A percentile compares a stretch with the other conserved stretches of the same genome.
Evolutionary conservation across 75 land plant species (phyloP).

Genomic region (Isoetes taiwanensis): DNA sequence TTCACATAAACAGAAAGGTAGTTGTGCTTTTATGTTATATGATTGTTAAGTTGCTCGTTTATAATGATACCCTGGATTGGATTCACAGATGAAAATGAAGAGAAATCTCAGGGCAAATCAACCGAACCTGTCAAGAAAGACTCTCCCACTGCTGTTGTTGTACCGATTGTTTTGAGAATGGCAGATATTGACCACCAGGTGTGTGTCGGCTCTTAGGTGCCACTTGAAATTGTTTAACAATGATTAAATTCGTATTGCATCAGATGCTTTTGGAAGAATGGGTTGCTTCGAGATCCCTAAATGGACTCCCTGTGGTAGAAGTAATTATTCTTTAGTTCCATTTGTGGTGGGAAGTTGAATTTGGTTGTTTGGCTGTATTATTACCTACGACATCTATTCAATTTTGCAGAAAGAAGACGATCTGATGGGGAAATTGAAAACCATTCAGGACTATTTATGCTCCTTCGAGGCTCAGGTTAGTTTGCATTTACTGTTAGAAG

Average conservation of each 20-base stretch:
- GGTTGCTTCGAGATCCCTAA: conserved; percentile 50
- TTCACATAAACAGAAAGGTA: too few relatives aligned
- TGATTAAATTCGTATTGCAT: conserved; percentile 4
- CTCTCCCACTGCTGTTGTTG: conserved; percentile 34
- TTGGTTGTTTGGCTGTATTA: background rate
- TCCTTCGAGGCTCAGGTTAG: conserved; percentile 75
- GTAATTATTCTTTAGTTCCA: too few relatives aligned
- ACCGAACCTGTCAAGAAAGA: conserved; percentile 7
- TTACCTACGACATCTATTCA: background rate
- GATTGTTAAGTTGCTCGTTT: too few relatives aligned
- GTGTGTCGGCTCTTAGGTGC: conserved; percentile 3
- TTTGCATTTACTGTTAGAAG: background rate
- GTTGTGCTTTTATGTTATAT: too few relatives aligned
- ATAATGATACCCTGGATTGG: too few relatives aligned
- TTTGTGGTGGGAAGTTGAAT: too few relatives aligned
- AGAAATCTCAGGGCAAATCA: background rate
- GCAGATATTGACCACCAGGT: conserved; percentile 97
- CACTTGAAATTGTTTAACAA: background rate
- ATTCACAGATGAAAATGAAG: too few relatives aligned
- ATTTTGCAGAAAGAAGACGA: conserved; percentile 49
- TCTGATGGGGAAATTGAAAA: conserved; percentile 49
- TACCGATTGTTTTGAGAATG: conserved; percentile 87
- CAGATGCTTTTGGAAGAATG: conserved; percentile 93
- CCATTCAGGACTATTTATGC: conserved; percentile 69
- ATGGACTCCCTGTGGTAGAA: too few relatives aligned